A percentile compares a stretch with the other conserved stretches of the same genome.
Conservation (phyloP, 2,329 filamentous ascomycete genomes). For the Allantophomopsis cytisporea region DNA sequence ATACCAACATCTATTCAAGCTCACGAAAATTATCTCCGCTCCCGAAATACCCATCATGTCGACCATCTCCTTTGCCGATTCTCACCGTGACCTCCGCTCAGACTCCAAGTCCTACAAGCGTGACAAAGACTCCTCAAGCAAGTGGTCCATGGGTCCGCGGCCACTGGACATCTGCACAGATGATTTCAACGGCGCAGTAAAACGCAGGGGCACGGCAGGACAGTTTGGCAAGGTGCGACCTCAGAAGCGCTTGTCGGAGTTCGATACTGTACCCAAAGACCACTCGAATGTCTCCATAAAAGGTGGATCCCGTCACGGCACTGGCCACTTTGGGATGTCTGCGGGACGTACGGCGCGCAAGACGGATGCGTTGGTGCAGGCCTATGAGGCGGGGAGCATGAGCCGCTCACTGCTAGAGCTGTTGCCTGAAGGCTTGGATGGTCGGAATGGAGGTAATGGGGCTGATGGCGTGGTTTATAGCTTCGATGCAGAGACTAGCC, state of each 20-base stretch:
- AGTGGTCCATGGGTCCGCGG: conserved; percentile 14
- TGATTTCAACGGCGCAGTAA: conserved; percentile 1
- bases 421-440: conserved; percentile 9
- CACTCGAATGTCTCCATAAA: background rate
- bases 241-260: conserved; percentile 4
- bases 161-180: conserved; percentile 5
- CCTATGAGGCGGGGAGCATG: background rate
- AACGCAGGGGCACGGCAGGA: conserved; percentile 2
- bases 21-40: too few relatives aligned
- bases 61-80: background rate
- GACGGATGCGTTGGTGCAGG: background rate
- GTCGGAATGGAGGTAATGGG: conserved; percentile 3
- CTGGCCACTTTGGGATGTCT: background rate
- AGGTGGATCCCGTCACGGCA: background rate
- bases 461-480: conserved; percentile 11
- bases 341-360: background rate
- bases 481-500: conserved; percentile 13
- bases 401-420: background rate
- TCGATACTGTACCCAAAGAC: background rate
- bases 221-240: conserved; percentile 13
- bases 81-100: conserved; percentile 16
- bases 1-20: too few relatives aligned
- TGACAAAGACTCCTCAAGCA: conserved; percentile 14
- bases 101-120: conserved; percentile 14
- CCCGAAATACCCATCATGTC: too few relatives aligned